Conservation (phyloP, 441 rosid genomes). For the Erodium moschatum region DNA sequence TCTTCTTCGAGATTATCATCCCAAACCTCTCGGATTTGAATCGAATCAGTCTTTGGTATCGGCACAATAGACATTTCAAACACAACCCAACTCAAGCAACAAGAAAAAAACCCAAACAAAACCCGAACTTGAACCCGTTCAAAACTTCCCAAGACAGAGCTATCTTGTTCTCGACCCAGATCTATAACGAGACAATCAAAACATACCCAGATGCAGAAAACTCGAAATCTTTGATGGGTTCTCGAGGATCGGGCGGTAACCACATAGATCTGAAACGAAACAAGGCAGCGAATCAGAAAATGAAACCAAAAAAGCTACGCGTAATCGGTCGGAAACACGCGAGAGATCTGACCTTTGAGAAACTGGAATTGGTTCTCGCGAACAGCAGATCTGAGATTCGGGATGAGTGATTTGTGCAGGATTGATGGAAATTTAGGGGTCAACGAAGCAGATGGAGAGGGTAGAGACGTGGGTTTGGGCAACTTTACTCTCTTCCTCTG, state of each 20-base stretch:
- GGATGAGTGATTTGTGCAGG: slow-evolving; percentile 10
- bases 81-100: slow-evolving; percentile 9
- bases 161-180: background rate
- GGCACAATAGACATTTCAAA: slow-evolving; percentile 32
- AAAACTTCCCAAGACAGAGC: background rate
- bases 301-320: background rate
- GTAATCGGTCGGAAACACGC: background rate
- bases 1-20: slow-evolving; percentile 41
- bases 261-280: slow-evolving; percentile 29
- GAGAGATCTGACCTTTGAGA: slow-evolving; percentile 40
- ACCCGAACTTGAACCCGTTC: background rate
- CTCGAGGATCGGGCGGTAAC: background rate
- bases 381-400: slow-evolving; percentile 29
- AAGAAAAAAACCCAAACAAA: background rate
- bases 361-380: slow-evolving; percentile 18
- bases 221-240: slow-evolving; percentile 23
- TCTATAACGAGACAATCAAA: slow-evolving; percentile 22
- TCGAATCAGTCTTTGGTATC: slow-evolving; percentile 31
- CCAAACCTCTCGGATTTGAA: slow-evolving; percentile 52
- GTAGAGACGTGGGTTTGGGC: background rate
- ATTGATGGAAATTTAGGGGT: background rate
- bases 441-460: slow-evolving; percentile 4
- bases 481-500: slow-evolving; percentile 2
- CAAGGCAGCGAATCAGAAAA: slow-evolving; percentile 5
- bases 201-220: slow-evolving; percentile 45